Base-by-base conservation (phyloP, 2,329 filamentous ascomycete genomes). In the Aspergillus alliaceus region DNA sequence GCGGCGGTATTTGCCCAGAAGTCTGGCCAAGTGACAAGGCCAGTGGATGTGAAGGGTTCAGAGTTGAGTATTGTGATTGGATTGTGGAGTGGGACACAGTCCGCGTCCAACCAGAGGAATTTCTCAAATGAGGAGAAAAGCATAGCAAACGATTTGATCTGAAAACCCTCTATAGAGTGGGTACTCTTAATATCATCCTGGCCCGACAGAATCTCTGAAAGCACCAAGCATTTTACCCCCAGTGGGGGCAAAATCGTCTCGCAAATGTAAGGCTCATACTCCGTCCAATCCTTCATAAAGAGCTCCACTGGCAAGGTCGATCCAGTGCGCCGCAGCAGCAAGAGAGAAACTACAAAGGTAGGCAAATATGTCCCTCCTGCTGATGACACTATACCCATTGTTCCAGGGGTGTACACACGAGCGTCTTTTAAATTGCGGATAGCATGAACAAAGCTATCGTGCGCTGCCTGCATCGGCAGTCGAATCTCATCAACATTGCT, bases 21-120 rank as follows among this genome's bases (percentile, higher is more conserved):
- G 64, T 85, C 83, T 6, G 83, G 82, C 81, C 82, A 86, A n/a
- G 79, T 77, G 18, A 86, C 72, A 32, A 84, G 70, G n/a, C 83
- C 83, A 1, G 75, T 75, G 0, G 77, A 77, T 6, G 58, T 69
- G 67, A 80, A 85, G 0, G 81, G 82, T 35, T 81, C 76, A 1
- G 73, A 69, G 4, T 72, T 66, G 63, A 86, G 80, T 11, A 85
- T 66, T 3, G 58, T 39, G 2, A 63, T 64, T 1, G 78, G 76
- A 40, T 79, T 67, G 57, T 75, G 67, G 8, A 77, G 66, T 11
- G 82, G 80, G 61, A 84, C 81, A 51, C 76, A 76, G 63, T 85
- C 82, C 49, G 80, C 79, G 63, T 86, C 83, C 54, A 86, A 74
- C 66, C 83, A 84, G 31, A 86, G 73, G 11, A 83, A 76, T 52